These are phyloP conservation scores for Fraxinus anomala DNA, from an alignment of 257 asterid genomes.

Conservation along the genomic window DNA sequence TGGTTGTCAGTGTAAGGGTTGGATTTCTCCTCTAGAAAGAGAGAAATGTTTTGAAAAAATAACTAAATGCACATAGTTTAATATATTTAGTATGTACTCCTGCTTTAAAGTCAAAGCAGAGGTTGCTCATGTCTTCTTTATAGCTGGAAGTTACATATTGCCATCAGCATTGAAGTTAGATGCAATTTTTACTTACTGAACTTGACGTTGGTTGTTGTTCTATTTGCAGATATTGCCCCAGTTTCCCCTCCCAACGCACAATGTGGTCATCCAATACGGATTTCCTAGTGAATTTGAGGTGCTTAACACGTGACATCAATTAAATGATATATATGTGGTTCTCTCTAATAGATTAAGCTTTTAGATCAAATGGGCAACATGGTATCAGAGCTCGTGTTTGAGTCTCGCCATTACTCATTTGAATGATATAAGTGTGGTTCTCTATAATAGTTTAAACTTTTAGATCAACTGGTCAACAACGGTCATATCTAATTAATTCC, in stretches of 20 bases:
- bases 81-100: background rate
- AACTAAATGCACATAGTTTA: too few species aligned
- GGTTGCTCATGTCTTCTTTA: conserved; percentile 2
- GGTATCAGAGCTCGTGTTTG: background rate
- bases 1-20: background rate
- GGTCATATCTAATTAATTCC: conserved; percentile 2
- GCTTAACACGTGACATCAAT: conserved; percentile 21
- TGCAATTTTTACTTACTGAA: conserved; percentile 9
- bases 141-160: conserved; percentile 8
- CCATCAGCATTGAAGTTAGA: background rate
- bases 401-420: background rate
- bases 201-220: conserved; percentile 22
- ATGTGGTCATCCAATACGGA: conserved; percentile 45
- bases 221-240: conserved; percentile 49
- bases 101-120: background rate
- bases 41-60: background rate
- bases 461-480: background rate
- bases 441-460: background rate
- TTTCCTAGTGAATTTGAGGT: conserved; percentile 56
- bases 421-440: background rate
- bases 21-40: background rate
- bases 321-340: background rate
- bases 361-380: background rate
- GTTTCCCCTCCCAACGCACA: conserved; percentile 57
- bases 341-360: background rate